Percentiles rank a stretch among this genome's conserved stretches.
These are phyloP conservation scores for Perkinsus olseni DNA, from an alignment of 169 alveolate genomes.

Conservation along the genomic window DNA sequence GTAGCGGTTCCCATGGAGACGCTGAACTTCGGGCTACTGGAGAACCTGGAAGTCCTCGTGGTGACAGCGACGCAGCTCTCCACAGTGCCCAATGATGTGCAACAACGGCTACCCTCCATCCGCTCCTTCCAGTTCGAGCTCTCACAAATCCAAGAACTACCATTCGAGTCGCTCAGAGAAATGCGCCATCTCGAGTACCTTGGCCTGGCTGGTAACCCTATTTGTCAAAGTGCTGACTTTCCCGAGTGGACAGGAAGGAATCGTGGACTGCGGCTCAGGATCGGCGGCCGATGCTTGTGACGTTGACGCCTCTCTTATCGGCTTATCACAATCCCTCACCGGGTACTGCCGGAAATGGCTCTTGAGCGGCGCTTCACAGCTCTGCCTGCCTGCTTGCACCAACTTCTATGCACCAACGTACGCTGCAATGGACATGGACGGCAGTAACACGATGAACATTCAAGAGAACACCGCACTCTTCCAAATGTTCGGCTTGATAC, in stretches of 20 bases:
- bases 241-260: neutral
- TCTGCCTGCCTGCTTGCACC: neutral
- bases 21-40: neutral
- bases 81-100: neutral
- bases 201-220: neutral
- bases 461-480: neutral
- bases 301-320: neutral
- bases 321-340: neutral
- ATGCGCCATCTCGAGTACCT: neutral
- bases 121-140: constrained; percentile 1
- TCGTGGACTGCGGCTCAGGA: neutral
- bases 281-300: neutral
- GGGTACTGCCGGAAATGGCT: neutral
- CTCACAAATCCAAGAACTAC: neutral
- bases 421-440: neutral
- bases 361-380: neutral
- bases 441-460: neutral
- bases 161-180: neutral
- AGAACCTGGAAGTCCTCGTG: neutral
- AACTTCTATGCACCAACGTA: neutral
- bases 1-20: neutral
- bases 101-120: neutral
- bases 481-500: neutral
- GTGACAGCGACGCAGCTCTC: neutral
- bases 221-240: neutral